Base-by-base conservation (phyloP, 169 alveolate species). In the Plasmodium malariae region DNA sequence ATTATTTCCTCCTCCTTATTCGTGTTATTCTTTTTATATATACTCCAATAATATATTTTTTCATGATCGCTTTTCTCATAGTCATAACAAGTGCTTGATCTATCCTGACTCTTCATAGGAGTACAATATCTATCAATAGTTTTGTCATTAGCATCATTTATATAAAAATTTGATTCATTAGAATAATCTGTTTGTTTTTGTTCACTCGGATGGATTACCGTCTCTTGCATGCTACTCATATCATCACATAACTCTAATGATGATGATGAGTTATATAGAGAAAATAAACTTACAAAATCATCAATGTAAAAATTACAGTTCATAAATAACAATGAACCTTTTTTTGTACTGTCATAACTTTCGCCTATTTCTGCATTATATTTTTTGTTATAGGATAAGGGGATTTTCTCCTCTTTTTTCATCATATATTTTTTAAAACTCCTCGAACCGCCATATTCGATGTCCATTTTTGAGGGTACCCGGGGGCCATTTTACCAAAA, bases 261-360 rank as follows among this genome's bases (percentile, higher is more conserved):
- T 5, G 11, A 7, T 12, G 59, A 3, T 45, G 74, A 37, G 55
- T 65, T 65, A 28, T 36, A 63, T 17, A 80, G 19, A 17, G 90
- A 49, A 24, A 30, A 65, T 19, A 80, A 48, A 51, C 90, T 80
- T 36, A 80, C 80, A 63, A 80, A 67, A 67, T 80, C 90, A 55
- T 80, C 90, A 80, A 80, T 80, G 34, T 80, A 80, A 65, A 80
- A 80, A 80, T 80, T 65, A 40, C 90, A 80, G 17, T 80, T 59
- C 62, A 17, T 40, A 36, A 80, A 80, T 55, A 80, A 40, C 24
- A 55, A 57, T 24, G 72, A 37, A n/a, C 6, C 60, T 21, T 24
- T 65, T 40, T 54, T 24, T 17, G 26, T 65, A 14, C 65, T 68
- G 30, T 59, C 65, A 24, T 14, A 45, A 40, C 70, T 65, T 24